These are phyloP conservation scores for Gynostemma pentaphyllum DNA, from an alignment of 306 rosid genomes.

Conservation along the genomic window DNA sequence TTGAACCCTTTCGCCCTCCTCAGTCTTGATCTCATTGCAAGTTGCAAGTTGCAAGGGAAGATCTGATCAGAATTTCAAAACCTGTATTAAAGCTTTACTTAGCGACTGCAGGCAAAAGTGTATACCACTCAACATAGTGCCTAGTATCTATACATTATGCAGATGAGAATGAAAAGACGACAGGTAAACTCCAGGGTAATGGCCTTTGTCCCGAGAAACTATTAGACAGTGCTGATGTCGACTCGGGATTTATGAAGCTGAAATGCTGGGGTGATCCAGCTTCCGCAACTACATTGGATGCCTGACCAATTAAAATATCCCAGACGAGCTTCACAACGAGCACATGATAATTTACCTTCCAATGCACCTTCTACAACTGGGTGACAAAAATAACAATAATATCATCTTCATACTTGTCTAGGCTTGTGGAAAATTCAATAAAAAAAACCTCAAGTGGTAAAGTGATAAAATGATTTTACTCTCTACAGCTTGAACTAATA, in stretches of 20 bases:
- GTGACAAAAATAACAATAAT: constrained; percentile 19
- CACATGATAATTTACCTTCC: constrained; percentile 85
- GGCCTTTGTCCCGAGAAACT: not conserved
- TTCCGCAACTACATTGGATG: constrained; percentile 92
- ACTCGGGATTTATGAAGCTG: constrained; percentile 87
- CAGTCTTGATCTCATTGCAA: not conserved
- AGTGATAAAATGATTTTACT: no score
- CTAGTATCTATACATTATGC: not conserved
- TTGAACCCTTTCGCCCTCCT: not conserved
- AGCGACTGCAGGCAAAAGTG: not conserved
- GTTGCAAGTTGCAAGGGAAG: not conserved
- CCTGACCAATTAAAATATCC: constrained; percentile 95
- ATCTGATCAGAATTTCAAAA: not conserved
- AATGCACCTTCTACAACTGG: constrained; percentile 89
- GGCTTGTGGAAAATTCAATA: no score
- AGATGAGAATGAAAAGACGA: not conserved
- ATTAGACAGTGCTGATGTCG: constrained; percentile 50
- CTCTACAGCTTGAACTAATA: no score
- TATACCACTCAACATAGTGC: not conserved
- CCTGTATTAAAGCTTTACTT: not conserved
- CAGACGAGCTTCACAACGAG: constrained; percentile 83
- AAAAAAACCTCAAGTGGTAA: no score
- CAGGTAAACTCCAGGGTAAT: no score
- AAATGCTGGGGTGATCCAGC: constrained; percentile 98
- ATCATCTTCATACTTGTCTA: not conserved